A percentile compares a stretch with the other conserved stretches of the same genome.
These are phyloP conservation scores for Rubia yunnanensis DNA, from an alignment of 257 asterid genomes.

Conservation along the genomic window DNA sequence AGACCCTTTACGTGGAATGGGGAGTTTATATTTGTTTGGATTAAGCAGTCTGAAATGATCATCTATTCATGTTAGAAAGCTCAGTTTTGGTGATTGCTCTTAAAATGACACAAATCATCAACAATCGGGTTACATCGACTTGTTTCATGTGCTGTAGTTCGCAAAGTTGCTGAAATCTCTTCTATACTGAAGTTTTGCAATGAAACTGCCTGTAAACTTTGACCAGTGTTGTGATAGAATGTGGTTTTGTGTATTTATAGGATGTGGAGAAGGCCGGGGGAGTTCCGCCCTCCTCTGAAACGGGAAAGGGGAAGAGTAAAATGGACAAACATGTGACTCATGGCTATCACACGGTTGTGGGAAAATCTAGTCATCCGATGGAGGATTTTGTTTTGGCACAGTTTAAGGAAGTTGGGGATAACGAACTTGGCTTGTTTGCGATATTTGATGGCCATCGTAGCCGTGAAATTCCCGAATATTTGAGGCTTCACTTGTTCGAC, in stretches of 20 bases:
- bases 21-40: neutral
- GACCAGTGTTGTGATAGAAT: neutral
- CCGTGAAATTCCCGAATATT: constrained; percentile 64
- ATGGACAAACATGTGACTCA: constrained; percentile 61
- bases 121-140: too few species aligned
- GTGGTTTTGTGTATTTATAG: constrained; percentile 23
- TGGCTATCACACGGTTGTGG: constrained; percentile 80
- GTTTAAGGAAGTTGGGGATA: constrained; percentile 53
- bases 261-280: constrained; percentile 50
- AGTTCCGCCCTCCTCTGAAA: constrained; percentile 28
- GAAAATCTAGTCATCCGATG: constrained; percentile 69
- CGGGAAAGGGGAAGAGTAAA: constrained; percentile 86
- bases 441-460: constrained; percentile 86
- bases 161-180: neutral
- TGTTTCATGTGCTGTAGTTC: neutral
- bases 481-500: constrained; percentile 66
- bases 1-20: too few species aligned
- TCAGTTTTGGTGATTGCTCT: neutral
- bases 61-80: neutral
- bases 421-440: constrained; percentile 80
- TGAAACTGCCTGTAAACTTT: neutral
- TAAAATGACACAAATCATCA: neutral
- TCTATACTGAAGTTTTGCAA: neutral
- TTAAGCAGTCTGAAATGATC: neutral
- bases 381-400: constrained; percentile 87